Conservation (phyloP, 345 rosid species). For the Linum lewisii region DNA sequence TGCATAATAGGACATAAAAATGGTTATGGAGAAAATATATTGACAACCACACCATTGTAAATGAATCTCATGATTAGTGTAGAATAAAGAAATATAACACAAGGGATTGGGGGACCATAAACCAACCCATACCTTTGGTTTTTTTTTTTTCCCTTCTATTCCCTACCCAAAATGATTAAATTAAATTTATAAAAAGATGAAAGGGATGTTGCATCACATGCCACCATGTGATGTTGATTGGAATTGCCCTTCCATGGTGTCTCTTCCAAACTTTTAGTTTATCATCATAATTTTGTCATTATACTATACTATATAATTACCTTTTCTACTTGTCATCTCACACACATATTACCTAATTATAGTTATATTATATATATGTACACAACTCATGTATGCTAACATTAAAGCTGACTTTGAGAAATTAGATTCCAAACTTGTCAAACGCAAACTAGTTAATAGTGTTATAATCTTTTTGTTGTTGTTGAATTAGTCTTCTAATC, state of each 20-base stretch:
- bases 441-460: too few relatives aligned
- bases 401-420: too few relatives aligned
- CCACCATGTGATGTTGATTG: slow-evolving; percentile 35
- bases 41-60: slow-evolving; percentile 6
- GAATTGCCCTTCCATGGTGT: slow-evolving; percentile 2
- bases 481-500: too few relatives aligned
- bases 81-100: slow-evolving; percentile 9
- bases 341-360: too few relatives aligned
- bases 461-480: too few relatives aligned
- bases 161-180: slow-evolving; percentile 11
- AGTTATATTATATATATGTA: too few relatives aligned
- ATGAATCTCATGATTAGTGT: slow-evolving; percentile 12
- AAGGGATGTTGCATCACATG: slow-evolving; percentile 29
- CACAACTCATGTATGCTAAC: too few relatives aligned
- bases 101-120: slow-evolving; percentile 38
- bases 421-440: too few relatives aligned
- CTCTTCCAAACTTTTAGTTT: background rate
- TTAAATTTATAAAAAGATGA: slow-evolving; percentile 1
- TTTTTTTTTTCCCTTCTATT: background rate
- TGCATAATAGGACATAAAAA: background rate
- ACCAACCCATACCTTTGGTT: slow-evolving; percentile 37
- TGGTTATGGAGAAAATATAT: background rate
- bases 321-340: too few relatives aligned
- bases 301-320: too few relatives aligned
- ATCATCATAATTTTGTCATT: too few relatives aligned